Evolutionary conservation across 371 early-diverging fungal species (phyloP), one percentile per base, ranked within the genome.

Genomic region (Entomophthora muscae): DNA sequence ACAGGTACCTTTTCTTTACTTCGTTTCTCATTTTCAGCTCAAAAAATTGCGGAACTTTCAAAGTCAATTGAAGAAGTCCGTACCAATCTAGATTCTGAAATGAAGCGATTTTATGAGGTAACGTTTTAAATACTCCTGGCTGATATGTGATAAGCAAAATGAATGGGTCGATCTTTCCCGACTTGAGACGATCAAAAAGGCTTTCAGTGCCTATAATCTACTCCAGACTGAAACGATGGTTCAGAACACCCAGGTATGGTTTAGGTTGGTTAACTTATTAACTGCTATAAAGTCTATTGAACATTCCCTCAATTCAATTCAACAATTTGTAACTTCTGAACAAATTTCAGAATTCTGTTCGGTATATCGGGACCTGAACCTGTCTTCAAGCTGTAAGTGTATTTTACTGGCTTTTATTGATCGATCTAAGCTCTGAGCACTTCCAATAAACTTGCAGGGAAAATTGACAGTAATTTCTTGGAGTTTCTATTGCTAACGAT

Each of bases 31-130:
- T 42, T 42, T 17, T 61, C n/a, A 61, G 61, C 32, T 2, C 33
- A 30, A 24, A 61, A 51, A 24, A 24, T 61, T 12, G 61, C 31
- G 5, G 33, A 61, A 30, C 13, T 61, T 1, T 28, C 17, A n/a
- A 23, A 42, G 31, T 23, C 17, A 22, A 23, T 61, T 12, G 33
- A 61, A 22, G 31, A 61, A 22, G 26, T 24, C 13, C 31, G 33
- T 1, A 7, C 13, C 22, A 23, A n/a, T 21, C 13, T 61, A 33
- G 61, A 61, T 12, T 12, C 33, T 24, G 61, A 61, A 33, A 23
- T 61, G 23, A 30, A 30, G 22, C 12, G 61, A 3, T 61, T 17
- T 24, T 61, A 32, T 61, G 61, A 61, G 30, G 61, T 61, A 61
- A 21, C 22, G 42, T 17, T 26, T 13, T n/a, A 30, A 51, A 12